Conservation (phyloP, 2,329 filamentous ascomycete genomes). For the Colletotrichum sp. region DNA sequence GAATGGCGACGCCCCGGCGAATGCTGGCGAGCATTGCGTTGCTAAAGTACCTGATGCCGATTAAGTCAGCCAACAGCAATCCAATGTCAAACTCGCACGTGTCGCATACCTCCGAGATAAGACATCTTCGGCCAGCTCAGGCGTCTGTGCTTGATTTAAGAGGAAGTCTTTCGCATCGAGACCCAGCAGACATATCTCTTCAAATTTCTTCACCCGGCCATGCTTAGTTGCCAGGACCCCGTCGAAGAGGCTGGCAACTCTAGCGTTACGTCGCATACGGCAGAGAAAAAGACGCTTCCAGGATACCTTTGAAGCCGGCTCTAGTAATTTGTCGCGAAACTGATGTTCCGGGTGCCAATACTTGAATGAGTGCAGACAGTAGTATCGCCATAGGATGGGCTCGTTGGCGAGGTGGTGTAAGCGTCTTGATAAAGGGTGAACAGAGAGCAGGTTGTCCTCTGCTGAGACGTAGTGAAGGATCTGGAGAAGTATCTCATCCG, state of each 20-base stretch:
- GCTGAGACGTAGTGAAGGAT: slow-evolving; percentile 71
- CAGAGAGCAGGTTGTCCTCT: slow-evolving; percentile 51
- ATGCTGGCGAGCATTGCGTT: slow-evolving; percentile 78
- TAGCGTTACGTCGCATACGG: slow-evolving; percentile 57
- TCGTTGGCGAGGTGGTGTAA: slow-evolving; percentile 72
- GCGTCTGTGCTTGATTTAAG: slow-evolving; percentile 65
- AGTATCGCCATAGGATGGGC: slow-evolving; percentile 78
- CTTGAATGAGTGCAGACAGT: slow-evolving; percentile 72
- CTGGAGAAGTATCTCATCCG: slow-evolving; percentile 84
- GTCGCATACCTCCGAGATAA: slow-evolving; percentile 69
- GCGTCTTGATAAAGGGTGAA: slow-evolving; percentile 64
- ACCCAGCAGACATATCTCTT: slow-evolving; percentile 73
- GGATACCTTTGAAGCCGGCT: slow-evolving; percentile 60
- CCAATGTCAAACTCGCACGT: not conserved
- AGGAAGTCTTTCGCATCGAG: slow-evolving; percentile 91
- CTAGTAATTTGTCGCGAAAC: slow-evolving; percentile 60
- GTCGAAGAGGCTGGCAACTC: slow-evolving; percentile 63
- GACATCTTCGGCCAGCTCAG: slow-evolving; percentile 70
- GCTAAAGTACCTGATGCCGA: slow-evolving; percentile 69
- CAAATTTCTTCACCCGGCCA: slow-evolving; percentile 71
- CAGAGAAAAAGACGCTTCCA: slow-evolving; percentile 76
- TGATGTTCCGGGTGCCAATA: slow-evolving; percentile 76
- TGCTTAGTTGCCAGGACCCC: slow-evolving; percentile 74
- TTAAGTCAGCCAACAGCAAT: not conserved
- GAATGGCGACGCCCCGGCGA: slow-evolving; percentile 79